phyloP scores from a whole-genome alignment of 1,284 basidiomycete species.

The Entoloma clypeatum region DNA sequence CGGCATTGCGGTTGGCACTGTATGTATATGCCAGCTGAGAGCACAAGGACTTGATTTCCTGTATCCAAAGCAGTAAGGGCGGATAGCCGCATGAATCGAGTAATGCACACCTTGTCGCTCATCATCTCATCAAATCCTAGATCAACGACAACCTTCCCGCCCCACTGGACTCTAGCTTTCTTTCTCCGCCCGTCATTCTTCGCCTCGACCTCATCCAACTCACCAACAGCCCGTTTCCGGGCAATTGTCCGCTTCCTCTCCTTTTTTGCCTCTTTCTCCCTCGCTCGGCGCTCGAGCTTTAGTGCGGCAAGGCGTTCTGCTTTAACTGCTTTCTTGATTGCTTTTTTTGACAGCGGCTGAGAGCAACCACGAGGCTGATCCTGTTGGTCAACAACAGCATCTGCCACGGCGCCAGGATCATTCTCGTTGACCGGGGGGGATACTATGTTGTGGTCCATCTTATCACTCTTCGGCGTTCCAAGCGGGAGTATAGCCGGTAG shows the following conservation, averaged over 20 bases:
- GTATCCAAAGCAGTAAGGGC: constrained; percentile 18
- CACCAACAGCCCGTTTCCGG: constrained; percentile 52
- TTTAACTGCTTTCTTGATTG: constrained; percentile 73
- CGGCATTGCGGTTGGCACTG: constrained; percentile 75
- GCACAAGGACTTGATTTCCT: constrained; percentile 88
- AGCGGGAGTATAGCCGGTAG: constrained; percentile 29
- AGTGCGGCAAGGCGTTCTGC: constrained; percentile 60
- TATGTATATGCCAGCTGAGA: constrained; percentile 91
- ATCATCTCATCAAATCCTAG: constrained; percentile 94
- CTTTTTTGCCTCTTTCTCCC: constrained; percentile 70
- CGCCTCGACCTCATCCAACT: constrained; percentile 46
- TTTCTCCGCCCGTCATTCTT: constrained; percentile 42
- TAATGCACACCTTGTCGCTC: constrained; percentile 78
- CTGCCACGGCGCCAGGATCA: constrained; percentile 1
- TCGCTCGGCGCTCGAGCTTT: constrained; percentile 74
- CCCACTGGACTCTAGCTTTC: constrained; percentile 51
- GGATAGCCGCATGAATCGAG: constrained; percentile 6
- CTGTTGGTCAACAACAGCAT: constrained; percentile 7
- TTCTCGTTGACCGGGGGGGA: constrained; percentile 8
- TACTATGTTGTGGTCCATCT: constrained; percentile 10
- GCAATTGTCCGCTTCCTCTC: constrained; percentile 56
- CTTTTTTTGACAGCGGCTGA: constrained; percentile 68
- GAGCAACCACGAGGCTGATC: constrained; percentile 18
- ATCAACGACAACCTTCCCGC: constrained; percentile 82
- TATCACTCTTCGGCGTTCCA: constrained; percentile 11